Percentiles rank a stretch among this genome's conserved stretches.
Conservation (phyloP, 1,284 basidiomycete genomes). For the Agaricales sp. region DNA sequence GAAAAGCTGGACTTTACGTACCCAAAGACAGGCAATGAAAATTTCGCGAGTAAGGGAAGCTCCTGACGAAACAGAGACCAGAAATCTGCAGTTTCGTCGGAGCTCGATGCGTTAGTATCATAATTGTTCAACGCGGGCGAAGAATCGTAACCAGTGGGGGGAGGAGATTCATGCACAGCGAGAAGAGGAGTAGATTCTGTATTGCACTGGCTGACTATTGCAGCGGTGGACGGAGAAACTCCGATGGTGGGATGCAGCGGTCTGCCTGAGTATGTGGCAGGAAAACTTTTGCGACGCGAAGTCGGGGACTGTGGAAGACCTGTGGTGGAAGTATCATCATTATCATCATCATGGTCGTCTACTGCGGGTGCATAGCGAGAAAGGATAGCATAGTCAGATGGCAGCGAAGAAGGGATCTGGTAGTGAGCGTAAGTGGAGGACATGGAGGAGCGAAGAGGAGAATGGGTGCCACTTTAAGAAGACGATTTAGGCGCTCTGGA, state of each 20-base stretch:
- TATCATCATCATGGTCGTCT: constrained; percentile 5
- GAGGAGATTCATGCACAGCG: constrained; percentile 22
- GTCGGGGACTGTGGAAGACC: too few relatives aligned
- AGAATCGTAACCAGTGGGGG: constrained; percentile 12
- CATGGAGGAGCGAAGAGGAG: neutral
- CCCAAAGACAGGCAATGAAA: constrained; percentile 61
- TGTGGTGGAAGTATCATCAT: constrained; percentile 6
- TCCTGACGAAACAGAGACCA: constrained; percentile 34
- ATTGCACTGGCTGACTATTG: constrained; percentile 14
- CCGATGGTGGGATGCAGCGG: constrained; percentile 3
- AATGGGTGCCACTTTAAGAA: neutral
- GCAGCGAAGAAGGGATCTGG: constrained; percentile 44
- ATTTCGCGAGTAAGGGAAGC: constrained; percentile 45
- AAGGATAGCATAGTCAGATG: constrained; percentile 52
- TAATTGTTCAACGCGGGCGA: constrained; percentile 35
- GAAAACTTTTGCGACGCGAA: constrained; percentile 1
- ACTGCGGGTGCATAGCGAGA: constrained; percentile 32
- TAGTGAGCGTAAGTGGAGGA: constrained; percentile 33
- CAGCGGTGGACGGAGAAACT: constrained; percentile 8
- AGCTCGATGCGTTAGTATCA: constrained; percentile 15
- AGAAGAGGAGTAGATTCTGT: constrained; percentile 30
- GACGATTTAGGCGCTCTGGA: neutral
- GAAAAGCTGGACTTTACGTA: constrained; percentile 19
- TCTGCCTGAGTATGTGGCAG: neutral
- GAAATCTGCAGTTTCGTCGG: constrained; percentile 22